Conservation (phyloP, 768 basidiomycete genomes). For the Vararia minispora region DNA sequence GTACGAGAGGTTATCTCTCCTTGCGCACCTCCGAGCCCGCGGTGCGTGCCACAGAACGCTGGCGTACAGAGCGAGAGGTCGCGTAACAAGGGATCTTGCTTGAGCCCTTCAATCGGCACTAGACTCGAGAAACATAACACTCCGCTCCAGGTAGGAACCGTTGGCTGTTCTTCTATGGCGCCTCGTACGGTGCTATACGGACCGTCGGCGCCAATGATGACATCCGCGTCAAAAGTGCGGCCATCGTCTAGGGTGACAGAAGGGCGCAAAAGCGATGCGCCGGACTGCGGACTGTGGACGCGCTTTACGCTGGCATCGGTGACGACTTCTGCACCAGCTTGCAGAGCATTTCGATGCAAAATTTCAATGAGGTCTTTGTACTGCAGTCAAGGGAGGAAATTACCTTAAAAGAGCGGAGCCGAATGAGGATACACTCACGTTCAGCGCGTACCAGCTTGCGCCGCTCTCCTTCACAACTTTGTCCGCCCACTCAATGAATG, state of each 20-base stretch:
- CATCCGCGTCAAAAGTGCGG: conserved; percentile 9
- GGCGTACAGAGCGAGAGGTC: no score
- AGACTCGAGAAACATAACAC: no score
- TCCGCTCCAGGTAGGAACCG: conserved; percentile 2
- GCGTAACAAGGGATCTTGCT: no score
- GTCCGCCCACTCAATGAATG: conserved; percentile 6
- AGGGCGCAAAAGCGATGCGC: neutral
- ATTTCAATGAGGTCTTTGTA: conserved; percentile 8
- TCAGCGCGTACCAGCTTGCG: conserved; percentile 5
- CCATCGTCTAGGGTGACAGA: conserved; percentile 11
- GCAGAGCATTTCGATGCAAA: conserved; percentile 6
- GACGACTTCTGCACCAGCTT: conserved; percentile 10
- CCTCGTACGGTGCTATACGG: conserved; percentile 9
- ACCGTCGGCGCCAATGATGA: conserved; percentile 15
- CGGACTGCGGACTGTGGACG: neutral
- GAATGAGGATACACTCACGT: no score
- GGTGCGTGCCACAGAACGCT: no score
- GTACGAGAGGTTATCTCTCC: no score
- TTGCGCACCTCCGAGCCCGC: no score
- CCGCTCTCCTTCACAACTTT: conserved; percentile 4
- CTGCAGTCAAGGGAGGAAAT: conserved; percentile 2
- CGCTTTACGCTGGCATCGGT: conserved; percentile 5
- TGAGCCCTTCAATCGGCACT: no score
- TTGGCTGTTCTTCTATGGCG: conserved; percentile 1
- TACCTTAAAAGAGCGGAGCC: neutral